These are phyloP conservation scores for Eucommia ulmoides DNA, from an alignment of 257 asterid genomes.

Conservation along the genomic window DNA sequence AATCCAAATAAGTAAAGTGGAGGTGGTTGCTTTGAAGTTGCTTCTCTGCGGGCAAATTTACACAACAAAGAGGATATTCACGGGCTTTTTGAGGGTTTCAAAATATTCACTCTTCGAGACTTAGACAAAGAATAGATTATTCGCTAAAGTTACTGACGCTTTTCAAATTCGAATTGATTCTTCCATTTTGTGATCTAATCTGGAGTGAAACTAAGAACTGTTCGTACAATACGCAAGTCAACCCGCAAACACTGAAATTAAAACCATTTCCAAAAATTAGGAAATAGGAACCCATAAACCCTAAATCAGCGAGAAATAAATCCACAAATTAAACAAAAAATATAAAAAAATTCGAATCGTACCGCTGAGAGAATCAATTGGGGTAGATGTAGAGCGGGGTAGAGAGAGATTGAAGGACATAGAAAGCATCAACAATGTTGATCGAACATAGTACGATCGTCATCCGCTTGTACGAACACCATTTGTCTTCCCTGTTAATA, in stretches of 20 bases:
- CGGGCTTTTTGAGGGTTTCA: constrained; percentile 27
- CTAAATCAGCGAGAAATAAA: too few relatives aligned
- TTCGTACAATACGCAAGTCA: constrained; percentile 4
- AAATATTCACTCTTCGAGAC: constrained; percentile 45
- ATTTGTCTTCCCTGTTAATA: constrained; percentile 43
- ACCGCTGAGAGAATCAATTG: constrained; percentile 35
- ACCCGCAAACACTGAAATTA: neutral
- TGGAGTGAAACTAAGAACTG: constrained; percentile 57
- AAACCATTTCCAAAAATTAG: too few relatives aligned
- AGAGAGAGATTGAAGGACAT: constrained; percentile 67
- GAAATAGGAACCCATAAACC: too few relatives aligned
- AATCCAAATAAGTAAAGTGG: constrained; percentile 8
- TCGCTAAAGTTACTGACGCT: constrained; percentile 34
- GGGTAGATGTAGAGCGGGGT: constrained; percentile 59
- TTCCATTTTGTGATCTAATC: constrained; percentile 74
- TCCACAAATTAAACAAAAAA: too few relatives aligned
- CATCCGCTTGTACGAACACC: constrained; percentile 71
- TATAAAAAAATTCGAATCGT: constrained; percentile 7
- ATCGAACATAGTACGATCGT: constrained; percentile 53
- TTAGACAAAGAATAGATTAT: constrained; percentile 22
- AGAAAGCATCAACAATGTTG: constrained; percentile 68
- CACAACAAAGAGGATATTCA: constrained; percentile 30
- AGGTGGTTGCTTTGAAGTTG: constrained; percentile 35
- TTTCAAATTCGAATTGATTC: constrained; percentile 77
- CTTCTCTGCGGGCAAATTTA: constrained; percentile 31